Evolutionary conservation across 139 green algal genomes (phyloP).

Genomic region (Chlorella sp.): DNA sequence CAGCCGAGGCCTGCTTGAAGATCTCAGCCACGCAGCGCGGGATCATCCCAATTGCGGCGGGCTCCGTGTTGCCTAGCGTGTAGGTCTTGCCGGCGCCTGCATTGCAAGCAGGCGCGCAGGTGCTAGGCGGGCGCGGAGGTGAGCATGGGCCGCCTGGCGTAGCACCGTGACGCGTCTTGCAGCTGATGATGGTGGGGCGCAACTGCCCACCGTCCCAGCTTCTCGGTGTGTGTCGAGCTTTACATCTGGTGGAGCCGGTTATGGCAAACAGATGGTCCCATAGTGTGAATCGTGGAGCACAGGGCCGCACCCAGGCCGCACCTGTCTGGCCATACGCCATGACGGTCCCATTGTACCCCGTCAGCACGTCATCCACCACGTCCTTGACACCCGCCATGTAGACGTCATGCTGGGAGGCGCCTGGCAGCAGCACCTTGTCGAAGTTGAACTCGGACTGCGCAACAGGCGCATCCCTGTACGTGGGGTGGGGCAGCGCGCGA

Average conservation of each 20-base stretch:
- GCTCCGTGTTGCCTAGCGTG: slow-evolving; percentile 62
- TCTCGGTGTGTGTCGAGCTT: too few relatives aligned
- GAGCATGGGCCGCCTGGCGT: not conserved
- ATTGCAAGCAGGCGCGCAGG: not conserved
- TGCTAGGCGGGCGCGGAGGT: not conserved
- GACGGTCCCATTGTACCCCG: slow-evolving; percentile 75
- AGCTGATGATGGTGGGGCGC: not conserved
- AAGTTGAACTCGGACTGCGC: slow-evolving; percentile 15
- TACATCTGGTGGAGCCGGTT: not conserved
- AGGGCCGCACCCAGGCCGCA: not conserved
- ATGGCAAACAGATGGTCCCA: too few relatives aligned
- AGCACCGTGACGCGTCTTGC: not conserved
- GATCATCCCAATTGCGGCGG: slow-evolving; percentile 73
- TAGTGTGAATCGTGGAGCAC: too few relatives aligned
- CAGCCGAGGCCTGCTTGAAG: slow-evolving; percentile 50
- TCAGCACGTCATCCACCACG: slow-evolving; percentile 67
- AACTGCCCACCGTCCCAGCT: not conserved
- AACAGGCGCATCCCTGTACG: slow-evolving; percentile 23
- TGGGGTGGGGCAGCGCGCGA: not conserved
- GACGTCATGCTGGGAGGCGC: slow-evolving; percentile 60
- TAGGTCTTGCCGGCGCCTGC: slow-evolving; percentile 78
- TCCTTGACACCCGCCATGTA: slow-evolving; percentile 53
- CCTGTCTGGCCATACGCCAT: slow-evolving; percentile 74
- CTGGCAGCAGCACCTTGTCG: slow-evolving; percentile 40
- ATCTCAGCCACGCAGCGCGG: slow-evolving; percentile 49